Evolutionary conservation across 2,329 filamentous ascomycete genomes (phyloP).

Genomic region (Dissoconium aciculare): DNA sequence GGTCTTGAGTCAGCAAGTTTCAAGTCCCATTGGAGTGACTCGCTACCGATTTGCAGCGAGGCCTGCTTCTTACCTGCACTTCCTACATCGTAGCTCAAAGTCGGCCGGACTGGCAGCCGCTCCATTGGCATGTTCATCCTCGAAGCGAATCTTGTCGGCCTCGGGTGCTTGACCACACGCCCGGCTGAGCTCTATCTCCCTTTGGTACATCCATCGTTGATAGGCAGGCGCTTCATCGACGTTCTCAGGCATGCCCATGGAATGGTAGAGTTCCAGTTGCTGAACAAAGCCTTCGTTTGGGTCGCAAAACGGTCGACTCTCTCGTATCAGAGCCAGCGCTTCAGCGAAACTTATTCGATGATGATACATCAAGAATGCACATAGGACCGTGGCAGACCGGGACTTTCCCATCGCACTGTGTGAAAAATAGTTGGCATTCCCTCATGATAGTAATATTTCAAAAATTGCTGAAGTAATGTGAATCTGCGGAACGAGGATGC

Average conservation of each 20-base stretch:
- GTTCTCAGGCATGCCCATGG: constrained; percentile 64
- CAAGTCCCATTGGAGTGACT: neutral
- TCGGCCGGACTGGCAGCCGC: constrained; percentile 23
- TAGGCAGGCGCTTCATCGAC: constrained; percentile 59
- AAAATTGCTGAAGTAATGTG: too few species aligned
- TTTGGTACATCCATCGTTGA: constrained; percentile 59
- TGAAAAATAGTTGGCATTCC: constrained; percentile 6
- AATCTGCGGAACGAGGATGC: too few species aligned
- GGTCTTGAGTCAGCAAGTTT: constrained; percentile 1
- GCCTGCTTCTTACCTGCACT: constrained; percentile 73
- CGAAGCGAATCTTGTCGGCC: constrained; percentile 61
- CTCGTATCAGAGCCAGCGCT: constrained; percentile 55
- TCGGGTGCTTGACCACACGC: constrained; percentile 67
- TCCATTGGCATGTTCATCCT: constrained; percentile 44
- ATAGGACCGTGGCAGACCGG: constrained; percentile 67
- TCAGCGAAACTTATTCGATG: constrained; percentile 40
- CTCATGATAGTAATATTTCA: too few species aligned
- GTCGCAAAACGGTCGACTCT: constrained; percentile 62
- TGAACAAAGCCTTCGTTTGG: constrained; percentile 86
- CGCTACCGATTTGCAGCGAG: constrained; percentile 3
- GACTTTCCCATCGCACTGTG: constrained; percentile 82
- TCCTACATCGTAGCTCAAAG: constrained; percentile 72
- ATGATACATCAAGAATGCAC: constrained; percentile 66
- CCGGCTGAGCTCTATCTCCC: constrained; percentile 51
- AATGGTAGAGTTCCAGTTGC: constrained; percentile 73